A percentile compares a stretch with the other conserved stretches of the same genome.
Evolutionary conservation across 139 green algal species (phyloP).

Genomic region (Coelastrella sp.): DNA sequence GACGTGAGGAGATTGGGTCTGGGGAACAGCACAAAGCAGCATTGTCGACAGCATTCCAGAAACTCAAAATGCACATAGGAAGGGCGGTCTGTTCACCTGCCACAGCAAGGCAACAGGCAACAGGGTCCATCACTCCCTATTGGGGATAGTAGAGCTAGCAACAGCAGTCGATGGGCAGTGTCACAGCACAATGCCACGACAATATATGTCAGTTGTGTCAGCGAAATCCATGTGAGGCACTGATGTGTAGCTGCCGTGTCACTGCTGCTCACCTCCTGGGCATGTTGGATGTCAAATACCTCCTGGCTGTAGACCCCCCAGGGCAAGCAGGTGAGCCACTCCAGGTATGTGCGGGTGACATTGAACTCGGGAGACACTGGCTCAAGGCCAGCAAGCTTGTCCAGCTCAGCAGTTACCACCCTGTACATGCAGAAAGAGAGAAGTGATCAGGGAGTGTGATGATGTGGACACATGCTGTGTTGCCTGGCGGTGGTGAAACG

Average conservation of each 20-base stretch:
- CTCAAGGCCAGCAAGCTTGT: conserved; percentile 93
- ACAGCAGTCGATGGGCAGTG: not conserved
- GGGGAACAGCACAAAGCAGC: not conserved
- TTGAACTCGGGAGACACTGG: conserved; percentile 95
- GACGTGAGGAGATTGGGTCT: not conserved
- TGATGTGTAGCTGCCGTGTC: not conserved
- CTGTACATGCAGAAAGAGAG: conserved; percentile 51
- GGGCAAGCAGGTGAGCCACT: conserved; percentile 96
- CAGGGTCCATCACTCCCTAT: not conserved
- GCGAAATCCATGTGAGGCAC: too few relatives aligned
- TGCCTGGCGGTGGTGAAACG: too few relatives aligned
- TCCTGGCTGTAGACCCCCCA: conserved; percentile 88
- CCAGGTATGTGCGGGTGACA: conserved; percentile 96
- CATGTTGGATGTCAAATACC: conserved; percentile 87
- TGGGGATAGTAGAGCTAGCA: not conserved
- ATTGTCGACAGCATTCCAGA: not conserved
- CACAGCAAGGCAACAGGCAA: not conserved
- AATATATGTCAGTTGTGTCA: too few relatives aligned
- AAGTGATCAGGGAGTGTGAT: not conserved
- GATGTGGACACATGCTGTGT: not conserved
- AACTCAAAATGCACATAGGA: not conserved
- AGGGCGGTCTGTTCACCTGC: not conserved
- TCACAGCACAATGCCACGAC: too few relatives aligned
- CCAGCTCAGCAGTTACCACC: conserved; percentile 93
- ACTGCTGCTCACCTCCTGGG: conserved; percentile 64